Percentiles rank a stretch among this genome's conserved stretches.
Evolutionary conservation across 768 basidiomycete genomes (phyloP).

Genomic region (Tricholoma matsutake): DNA sequence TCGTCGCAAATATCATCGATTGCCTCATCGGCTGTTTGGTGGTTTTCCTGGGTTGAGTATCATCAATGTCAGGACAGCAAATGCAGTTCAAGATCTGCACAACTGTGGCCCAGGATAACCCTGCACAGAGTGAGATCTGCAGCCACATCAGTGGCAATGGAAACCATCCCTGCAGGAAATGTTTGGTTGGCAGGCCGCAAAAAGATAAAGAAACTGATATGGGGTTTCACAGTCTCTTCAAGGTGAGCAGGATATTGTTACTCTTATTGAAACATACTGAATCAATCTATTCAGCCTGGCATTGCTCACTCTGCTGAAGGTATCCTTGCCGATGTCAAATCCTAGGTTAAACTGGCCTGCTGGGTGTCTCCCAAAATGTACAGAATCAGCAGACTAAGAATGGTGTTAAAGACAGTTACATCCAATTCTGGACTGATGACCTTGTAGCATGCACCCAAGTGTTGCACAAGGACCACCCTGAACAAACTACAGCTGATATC

Average conservation of each 20-base stretch:
- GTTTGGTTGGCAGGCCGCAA: constrained; percentile 32
- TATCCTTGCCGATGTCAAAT: constrained; percentile 21
- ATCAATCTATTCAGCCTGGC: constrained; percentile 18
- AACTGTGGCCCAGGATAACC: constrained; percentile 38
- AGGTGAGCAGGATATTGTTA: constrained; percentile 15
- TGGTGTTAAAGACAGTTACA: constrained; percentile 38
- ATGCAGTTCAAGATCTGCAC: constrained; percentile 24
- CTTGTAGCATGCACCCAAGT: constrained; percentile 22
- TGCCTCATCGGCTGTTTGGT: too few relatives aligned
- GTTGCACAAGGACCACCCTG: constrained; percentile 19
- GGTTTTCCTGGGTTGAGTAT: too few relatives aligned
- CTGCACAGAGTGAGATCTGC: constrained; percentile 34
- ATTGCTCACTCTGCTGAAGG: constrained; percentile 16
- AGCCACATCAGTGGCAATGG: constrained; percentile 39
- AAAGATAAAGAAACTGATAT: constrained; percentile 28
- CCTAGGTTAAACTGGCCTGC: constrained; percentile 30
- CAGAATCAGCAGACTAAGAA: constrained; percentile 25
- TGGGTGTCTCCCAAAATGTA: constrained; percentile 28
- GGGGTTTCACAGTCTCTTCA: constrained; percentile 34
- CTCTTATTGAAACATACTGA: background rate
- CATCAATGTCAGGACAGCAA: constrained; percentile 14
- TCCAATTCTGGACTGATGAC: constrained; percentile 36
- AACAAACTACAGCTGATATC: constrained; percentile 15
- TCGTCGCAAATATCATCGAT: too few relatives aligned
- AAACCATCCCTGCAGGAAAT: constrained; percentile 40